These are phyloP conservation scores for Phoma herbarum DNA, from an alignment of 2,329 filamentous ascomycete genomes.

Conservation along the genomic window DNA sequence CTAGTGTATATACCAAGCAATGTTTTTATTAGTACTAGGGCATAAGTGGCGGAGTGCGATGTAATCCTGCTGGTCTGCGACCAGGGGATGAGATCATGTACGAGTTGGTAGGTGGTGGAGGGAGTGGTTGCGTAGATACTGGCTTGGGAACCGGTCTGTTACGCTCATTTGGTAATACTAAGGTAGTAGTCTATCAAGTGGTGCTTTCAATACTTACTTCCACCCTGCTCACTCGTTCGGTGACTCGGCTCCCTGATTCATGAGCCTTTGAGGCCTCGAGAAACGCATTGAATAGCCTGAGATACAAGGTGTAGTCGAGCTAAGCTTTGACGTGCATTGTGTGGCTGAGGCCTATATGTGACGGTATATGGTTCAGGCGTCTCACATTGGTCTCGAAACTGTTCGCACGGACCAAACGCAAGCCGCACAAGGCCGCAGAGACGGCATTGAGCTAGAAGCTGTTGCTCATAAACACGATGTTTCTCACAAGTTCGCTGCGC, in stretches of 20 bases:
- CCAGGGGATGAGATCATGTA: constrained; percentile 11
- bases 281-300: background rate
- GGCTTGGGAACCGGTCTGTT: constrained; percentile 35
- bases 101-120: constrained; percentile 7
- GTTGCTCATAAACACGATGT: background rate
- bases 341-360: constrained; percentile 7
- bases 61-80: constrained; percentile 18
- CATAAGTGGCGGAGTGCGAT: constrained; percentile 8
- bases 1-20: constrained; percentile 7
- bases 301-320: background rate
- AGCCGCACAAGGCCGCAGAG: background rate
- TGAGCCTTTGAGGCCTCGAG: background rate
- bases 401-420: background rate
- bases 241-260: background rate
- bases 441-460: background rate
- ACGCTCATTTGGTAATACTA: constrained; percentile 27
- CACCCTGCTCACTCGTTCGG: too few species aligned
- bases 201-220: background rate
- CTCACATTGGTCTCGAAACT: background rate
- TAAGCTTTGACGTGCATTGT: constrained; percentile 14
- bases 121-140: constrained; percentile 24
- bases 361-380: background rate
- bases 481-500: background rate
- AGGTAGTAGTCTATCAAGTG: constrained; percentile 8
- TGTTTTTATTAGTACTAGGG: constrained; percentile 3